Evolutionary conservation across 176 grass and related monocot genomes (phyloP).

Genomic region (Triticum monococcum): DNA sequence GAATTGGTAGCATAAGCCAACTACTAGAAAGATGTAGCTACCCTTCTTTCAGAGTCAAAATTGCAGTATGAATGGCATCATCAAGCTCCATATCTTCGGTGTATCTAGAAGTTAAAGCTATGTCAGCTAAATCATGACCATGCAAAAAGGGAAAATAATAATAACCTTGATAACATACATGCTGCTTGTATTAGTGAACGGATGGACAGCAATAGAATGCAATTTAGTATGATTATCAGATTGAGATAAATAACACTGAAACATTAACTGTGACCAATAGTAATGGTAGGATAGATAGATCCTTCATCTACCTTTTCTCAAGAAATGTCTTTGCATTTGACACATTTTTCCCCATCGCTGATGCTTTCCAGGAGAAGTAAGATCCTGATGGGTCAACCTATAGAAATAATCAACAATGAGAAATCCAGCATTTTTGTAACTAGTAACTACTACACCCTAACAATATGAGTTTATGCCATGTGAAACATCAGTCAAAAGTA

Average conservation of each 20-base stretch:
- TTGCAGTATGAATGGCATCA: slow-evolving; percentile 97
- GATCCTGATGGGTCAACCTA: slow-evolving; percentile 98
- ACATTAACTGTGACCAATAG: neutral
- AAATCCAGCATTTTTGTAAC: neutral
- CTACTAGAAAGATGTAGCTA: slow-evolving; percentile 25
- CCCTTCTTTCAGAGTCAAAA: slow-evolving; percentile 99
- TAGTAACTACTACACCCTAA: neutral
- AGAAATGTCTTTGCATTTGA: slow-evolving; percentile 98
- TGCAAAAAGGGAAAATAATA: slow-evolving; percentile 2
- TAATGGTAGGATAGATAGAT: neutral
- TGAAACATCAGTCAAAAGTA: slow-evolving; percentile 14
- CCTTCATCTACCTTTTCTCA: slow-evolving; percentile 71
- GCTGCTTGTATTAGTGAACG: neutral
- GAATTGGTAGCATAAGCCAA: neutral
- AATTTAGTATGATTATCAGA: slow-evolving; percentile 15
- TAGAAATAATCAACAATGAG: slow-evolving; percentile 9
- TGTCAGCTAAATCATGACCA: slow-evolving; percentile 9
- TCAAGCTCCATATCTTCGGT: slow-evolving; percentile 99
- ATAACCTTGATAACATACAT: neutral
- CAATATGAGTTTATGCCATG: neutral
- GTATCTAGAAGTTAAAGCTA: slow-evolving; percentile 49
- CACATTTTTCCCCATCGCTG: slow-evolving; percentile 98
- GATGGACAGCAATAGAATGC: neutral
- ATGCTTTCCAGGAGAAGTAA: slow-evolving; percentile 99
- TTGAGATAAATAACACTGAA: neutral